These are phyloP conservation scores for Eucalyptus tenuipes DNA, from an alignment of 345 rosid species.

Conservation along the genomic window DNA sequence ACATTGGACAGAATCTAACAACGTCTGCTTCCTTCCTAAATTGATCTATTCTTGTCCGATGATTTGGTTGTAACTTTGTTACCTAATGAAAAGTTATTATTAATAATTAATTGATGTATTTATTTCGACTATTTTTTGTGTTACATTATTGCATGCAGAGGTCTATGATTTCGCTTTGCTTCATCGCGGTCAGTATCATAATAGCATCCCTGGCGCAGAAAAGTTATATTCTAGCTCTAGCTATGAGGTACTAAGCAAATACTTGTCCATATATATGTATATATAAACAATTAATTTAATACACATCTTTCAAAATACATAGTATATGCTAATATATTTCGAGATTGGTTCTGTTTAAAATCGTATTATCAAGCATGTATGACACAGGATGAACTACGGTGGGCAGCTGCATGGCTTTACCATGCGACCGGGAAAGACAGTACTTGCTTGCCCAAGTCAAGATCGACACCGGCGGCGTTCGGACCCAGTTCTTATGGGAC, in stretches of 20 bases:
- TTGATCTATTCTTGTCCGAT: background rate
- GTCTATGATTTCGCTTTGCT: conserved; percentile 25
- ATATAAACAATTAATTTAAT: too few relatives aligned
- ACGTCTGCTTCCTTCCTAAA: background rate
- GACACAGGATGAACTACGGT: too few relatives aligned
- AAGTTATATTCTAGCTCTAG: conserved; percentile 34
- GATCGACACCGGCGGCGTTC: rapidly evolving
- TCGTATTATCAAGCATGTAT: too few relatives aligned
- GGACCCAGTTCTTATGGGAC: too few relatives aligned
- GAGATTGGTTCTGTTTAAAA: too few relatives aligned
- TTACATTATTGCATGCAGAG: background rate
- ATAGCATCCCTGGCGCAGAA: conserved; percentile 12
- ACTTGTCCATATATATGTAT: too few relatives aligned
- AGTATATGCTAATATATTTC: too few relatives aligned
- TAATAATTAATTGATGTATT: background rate
- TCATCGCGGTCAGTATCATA: conserved; percentile 10
- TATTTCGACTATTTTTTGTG: background rate
- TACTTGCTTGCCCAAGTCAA: too few relatives aligned
- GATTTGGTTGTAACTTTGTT: background rate
- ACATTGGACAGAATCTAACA: background rate
- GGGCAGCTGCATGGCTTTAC: too few relatives aligned
- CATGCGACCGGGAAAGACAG: too few relatives aligned
- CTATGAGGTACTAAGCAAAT: background rate
- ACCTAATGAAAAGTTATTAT: background rate
- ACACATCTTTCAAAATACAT: too few relatives aligned